Base-by-base conservation (phyloP, 768 basidiomycete genomes). In the Trametes coccinea region DNA sequence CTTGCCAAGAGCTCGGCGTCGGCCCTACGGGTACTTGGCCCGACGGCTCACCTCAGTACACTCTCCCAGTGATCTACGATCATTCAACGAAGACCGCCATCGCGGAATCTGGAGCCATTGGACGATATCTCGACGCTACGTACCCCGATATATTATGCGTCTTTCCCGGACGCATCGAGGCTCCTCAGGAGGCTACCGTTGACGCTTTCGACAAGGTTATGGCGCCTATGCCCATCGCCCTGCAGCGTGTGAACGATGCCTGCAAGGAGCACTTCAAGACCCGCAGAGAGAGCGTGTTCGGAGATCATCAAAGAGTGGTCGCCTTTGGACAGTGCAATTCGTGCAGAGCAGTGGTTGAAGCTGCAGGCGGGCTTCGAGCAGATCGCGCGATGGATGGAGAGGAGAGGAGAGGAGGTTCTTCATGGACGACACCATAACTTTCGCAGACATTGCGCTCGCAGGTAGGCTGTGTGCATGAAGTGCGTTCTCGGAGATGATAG, bases 11-110 rank as follows among this genome's bases (percentile, higher is more conserved):
- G 54, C 47, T 77, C 8, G 74, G 76, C 0, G 73, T 76, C 10
- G 59, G 67, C 3, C 75, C 79, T 2, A 80, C 77, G 0, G 22
- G 54, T 4, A 68, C 41, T 9, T 72, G 71, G 55, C 56, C 65
- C 2, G 17, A 74, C 77, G 56, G 77, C 74, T 1, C 51, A 52
- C 9, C 73, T 68, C 1, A 60, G 41, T 82, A 83, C 69, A 83
- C 80, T 10, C 71, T 83, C 0, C 84, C 85, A 0, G 74, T 78
- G 31, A 82, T 87, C 56, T 67, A 78, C 63, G 83, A 85, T 65
- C 75, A 77, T 0, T 68, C 69, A 37, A 82, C 80, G 5, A 74
- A 73, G 5, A 61, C 67, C 2, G 57, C 71, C 5, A 39, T 84
- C 33, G 63, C 76, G 9, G 80, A 84, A 34, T 84, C 83, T 0